Evolutionary conservation across 441 rosid species (phyloP).

Genomic region (Pelargonium exstipulatum): DNA sequence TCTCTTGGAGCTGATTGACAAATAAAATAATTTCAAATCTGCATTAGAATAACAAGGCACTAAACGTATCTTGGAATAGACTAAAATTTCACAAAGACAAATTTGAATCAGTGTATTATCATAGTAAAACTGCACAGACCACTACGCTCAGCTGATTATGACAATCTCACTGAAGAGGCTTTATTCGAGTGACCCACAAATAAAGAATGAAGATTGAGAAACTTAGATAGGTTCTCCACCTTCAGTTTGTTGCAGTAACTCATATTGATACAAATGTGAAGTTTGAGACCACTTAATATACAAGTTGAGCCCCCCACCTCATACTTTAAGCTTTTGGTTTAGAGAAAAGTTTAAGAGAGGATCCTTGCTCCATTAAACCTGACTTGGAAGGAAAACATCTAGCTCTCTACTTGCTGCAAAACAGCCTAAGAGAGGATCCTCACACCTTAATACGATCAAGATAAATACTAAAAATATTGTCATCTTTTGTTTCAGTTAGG

Average conservation of each 20-base stretch:
- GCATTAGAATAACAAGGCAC: conserved; percentile 20
- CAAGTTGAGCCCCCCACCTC: too few relatives aligned
- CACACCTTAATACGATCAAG: background rate
- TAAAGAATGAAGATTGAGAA: background rate
- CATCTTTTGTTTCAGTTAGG: too few relatives aligned
- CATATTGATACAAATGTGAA: too few relatives aligned
- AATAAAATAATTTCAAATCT: conserved; percentile 24
- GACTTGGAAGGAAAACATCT: background rate
- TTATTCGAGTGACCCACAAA: background rate
- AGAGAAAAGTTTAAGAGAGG: too few relatives aligned
- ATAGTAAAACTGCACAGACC: background rate
- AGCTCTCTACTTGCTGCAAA: background rate
- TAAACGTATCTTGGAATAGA: background rate
- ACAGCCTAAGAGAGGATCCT: background rate
- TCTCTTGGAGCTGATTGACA: conserved; percentile 49
- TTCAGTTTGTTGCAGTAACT: background rate
- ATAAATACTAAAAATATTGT: background rate
- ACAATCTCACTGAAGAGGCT: background rate
- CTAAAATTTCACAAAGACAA: background rate
- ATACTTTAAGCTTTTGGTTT: too few relatives aligned
- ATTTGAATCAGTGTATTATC: background rate
- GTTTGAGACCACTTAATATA: too few relatives aligned
- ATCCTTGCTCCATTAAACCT: background rate
- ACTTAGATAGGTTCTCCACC: background rate
- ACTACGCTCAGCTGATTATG: background rate